A percentile compares a stretch with the other conserved stretches of the same genome.
Evolutionary conservation across 208 protist species (phyloP).

Genomic region (Novymonas esmeraldas): DNA sequence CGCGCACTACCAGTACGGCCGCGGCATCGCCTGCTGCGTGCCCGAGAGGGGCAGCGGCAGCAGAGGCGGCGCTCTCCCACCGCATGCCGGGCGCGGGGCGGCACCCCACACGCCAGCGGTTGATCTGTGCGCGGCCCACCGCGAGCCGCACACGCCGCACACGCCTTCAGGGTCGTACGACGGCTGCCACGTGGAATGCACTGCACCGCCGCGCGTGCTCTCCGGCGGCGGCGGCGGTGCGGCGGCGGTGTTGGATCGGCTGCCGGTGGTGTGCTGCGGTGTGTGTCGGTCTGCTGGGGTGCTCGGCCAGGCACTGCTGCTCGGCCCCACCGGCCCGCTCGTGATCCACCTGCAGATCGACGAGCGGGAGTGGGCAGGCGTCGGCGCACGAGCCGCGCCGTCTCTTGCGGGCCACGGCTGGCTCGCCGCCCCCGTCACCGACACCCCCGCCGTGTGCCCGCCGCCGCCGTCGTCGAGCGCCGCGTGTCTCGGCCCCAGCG

Average conservation of each 20-base stretch:
- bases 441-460: slow-evolving; percentile 23
- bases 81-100: neutral
- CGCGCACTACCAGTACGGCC: slow-evolving; percentile 60
- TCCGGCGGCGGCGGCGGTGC: neutral
- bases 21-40: slow-evolving; percentile 62
- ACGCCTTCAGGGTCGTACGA: neutral
- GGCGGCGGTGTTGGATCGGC: neutral
- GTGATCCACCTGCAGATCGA: slow-evolving; percentile 65
- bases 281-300: slow-evolving; percentile 35
- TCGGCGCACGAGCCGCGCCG: neutral
- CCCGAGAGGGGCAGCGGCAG: slow-evolving; percentile 28
- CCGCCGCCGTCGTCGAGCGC: slow-evolving; percentile 9
- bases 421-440: slow-evolving; percentile 1
- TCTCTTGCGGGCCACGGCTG: neutral
- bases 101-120: neutral
- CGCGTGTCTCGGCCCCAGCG: slow-evolving; percentile 4
- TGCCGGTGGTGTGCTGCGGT: slow-evolving; percentile 55
- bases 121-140: slow-evolving; percentile 9
- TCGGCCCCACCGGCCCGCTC: slow-evolving; percentile 62
- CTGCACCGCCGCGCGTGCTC: neutral
- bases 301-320: slow-evolving; percentile 57
- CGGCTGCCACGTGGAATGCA: neutral
- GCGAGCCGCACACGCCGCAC: too few species aligned
- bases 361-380: slow-evolving; percentile 28
- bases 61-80: neutral